Evolutionary conservation across 768 basidiomycete genomes (phyloP).

Genomic region (Saitozyma podzolica): DNA sequence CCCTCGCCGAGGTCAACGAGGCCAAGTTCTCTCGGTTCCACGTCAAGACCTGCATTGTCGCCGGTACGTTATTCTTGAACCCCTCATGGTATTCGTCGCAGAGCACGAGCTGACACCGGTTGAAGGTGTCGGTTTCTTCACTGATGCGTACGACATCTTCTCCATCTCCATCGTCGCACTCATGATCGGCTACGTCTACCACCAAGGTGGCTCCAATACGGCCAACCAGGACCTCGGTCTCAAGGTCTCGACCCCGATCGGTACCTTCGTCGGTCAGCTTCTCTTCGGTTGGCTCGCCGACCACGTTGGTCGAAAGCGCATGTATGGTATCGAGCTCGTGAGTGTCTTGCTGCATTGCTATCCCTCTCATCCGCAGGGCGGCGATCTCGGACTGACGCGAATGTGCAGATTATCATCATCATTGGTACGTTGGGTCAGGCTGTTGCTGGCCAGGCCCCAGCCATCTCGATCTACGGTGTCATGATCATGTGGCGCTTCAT

Average conservation of each 20-base stretch:
- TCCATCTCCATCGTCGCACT: constrained; percentile 80
- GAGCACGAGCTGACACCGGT: too few species aligned
- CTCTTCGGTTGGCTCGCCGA: constrained; percentile 53
- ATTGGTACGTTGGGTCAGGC: constrained; percentile 57
- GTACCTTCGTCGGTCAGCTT: constrained; percentile 51
- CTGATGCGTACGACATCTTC: constrained; percentile 67
- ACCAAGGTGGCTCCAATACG: constrained; percentile 55
- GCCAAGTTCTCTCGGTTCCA: too few species aligned
- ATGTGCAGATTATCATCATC: constrained; percentile 49
- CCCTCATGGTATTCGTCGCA: too few species aligned
- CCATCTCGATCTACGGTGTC: constrained; percentile 70
- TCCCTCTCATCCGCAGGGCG: neutral
- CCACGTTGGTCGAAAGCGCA: constrained; percentile 51
- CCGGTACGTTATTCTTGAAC: constrained; percentile 41
- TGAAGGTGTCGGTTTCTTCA: constrained; percentile 74
- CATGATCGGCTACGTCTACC: constrained; percentile 82
- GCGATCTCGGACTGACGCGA: constrained; percentile 9
- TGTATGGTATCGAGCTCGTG: constrained; percentile 56
- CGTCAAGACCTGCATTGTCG: constrained; percentile 59
- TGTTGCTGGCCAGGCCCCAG: constrained; percentile 66
- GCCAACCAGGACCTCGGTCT: constrained; percentile 60
- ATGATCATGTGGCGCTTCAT: constrained; percentile 83
- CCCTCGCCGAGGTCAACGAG: too few species aligned
- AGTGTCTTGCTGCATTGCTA: constrained; percentile 5
- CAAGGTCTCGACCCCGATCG: constrained; percentile 52